Conservation (phyloP, 2,329 filamentous ascomycete species). For the Pseudogymnoascus sp. region DNA sequence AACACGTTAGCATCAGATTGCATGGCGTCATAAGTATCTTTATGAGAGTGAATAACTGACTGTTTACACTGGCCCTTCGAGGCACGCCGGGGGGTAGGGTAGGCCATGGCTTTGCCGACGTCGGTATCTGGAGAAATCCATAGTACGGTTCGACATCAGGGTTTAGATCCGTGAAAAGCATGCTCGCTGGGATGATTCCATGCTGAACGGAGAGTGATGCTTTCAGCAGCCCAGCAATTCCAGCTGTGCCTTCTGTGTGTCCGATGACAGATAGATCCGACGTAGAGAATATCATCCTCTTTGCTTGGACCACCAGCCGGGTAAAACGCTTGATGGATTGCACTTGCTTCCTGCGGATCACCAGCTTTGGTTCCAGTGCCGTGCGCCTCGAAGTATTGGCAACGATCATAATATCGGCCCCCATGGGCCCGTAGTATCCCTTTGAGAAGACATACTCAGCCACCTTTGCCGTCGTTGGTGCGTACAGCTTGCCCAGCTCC, state of each 20-base stretch:
- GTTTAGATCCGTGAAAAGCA: slow-evolving; percentile 30
- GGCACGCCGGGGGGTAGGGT: slow-evolving; percentile 16
- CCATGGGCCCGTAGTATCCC: neutral
- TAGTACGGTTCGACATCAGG: slow-evolving; percentile 21
- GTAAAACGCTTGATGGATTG: slow-evolving; percentile 16
- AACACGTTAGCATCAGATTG: neutral
- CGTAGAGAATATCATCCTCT: slow-evolving; percentile 14
- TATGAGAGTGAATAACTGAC: neutral
- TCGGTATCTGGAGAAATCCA: neutral
- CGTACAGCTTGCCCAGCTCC: neutral
- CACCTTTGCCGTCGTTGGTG: neutral
- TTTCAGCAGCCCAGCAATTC: slow-evolving; percentile 19
- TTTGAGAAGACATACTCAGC: neutral
- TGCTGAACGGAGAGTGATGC: slow-evolving; percentile 24
- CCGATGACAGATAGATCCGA: slow-evolving; percentile 22
- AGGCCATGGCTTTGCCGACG: slow-evolving; percentile 15
- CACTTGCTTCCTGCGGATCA: slow-evolving; percentile 21
- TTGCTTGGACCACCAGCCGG: slow-evolving; percentile 12
- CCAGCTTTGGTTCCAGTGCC: slow-evolving; percentile 24
- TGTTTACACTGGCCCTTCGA: slow-evolving; percentile 16
- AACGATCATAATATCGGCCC: neutral
- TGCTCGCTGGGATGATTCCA: slow-evolving; percentile 23
- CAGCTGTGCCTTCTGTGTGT: slow-evolving; percentile 21
- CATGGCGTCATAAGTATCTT: neutral
- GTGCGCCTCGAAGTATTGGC: slow-evolving; percentile 21